phyloP scores from a whole-genome alignment of 371 early-diverging fungal species.

The Mucor indicus region DNA sequence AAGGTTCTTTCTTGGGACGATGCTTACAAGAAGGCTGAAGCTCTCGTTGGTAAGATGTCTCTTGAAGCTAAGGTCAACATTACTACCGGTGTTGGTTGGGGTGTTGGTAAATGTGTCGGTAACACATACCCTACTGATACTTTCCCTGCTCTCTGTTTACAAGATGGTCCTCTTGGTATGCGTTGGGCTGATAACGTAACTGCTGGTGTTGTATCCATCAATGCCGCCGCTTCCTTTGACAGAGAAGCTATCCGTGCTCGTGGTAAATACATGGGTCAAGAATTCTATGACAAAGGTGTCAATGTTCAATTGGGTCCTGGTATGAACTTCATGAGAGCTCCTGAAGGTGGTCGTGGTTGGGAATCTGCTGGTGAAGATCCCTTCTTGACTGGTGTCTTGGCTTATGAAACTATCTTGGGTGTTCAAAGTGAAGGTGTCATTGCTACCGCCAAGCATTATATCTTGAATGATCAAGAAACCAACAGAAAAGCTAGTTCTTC shows the following conservation, averaged over 20 bases:
- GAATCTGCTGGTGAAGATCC: slow-evolving; percentile 65
- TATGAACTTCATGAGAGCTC: slow-evolving; percentile 46
- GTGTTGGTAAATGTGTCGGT: slow-evolving; percentile 41
- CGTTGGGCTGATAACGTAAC: slow-evolving; percentile 38
- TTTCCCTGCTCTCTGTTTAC: slow-evolving; percentile 58
- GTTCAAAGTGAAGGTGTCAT: slow-evolving; percentile 44
- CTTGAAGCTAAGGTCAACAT: slow-evolving; percentile 37
- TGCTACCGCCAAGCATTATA: slow-evolving; percentile 53
- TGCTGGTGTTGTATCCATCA: slow-evolving; percentile 50
- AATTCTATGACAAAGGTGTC: slow-evolving; percentile 50
- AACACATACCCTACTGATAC: slow-evolving; percentile 30
- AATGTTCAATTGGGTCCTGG: slow-evolving; percentile 49
- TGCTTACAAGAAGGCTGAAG: slow-evolving; percentile 32
- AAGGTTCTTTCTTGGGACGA: slow-evolving; percentile 26
- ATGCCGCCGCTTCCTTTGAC: slow-evolving; percentile 54
- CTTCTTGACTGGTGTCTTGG: slow-evolving; percentile 43
- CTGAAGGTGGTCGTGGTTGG: slow-evolving; percentile 58
- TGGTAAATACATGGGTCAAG: slow-evolving; percentile 50
- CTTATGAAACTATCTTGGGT: slow-evolving; percentile 30
- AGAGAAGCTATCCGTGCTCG: slow-evolving; percentile 39
- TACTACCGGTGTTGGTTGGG: slow-evolving; percentile 48
- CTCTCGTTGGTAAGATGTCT: slow-evolving; percentile 28
- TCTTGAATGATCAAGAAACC: slow-evolving; percentile 50
- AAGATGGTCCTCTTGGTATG: slow-evolving; percentile 52
- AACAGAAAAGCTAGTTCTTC: slow-evolving; percentile 27